Conservation (phyloP, 345 rosid species). For the Syzygium grande region DNA sequence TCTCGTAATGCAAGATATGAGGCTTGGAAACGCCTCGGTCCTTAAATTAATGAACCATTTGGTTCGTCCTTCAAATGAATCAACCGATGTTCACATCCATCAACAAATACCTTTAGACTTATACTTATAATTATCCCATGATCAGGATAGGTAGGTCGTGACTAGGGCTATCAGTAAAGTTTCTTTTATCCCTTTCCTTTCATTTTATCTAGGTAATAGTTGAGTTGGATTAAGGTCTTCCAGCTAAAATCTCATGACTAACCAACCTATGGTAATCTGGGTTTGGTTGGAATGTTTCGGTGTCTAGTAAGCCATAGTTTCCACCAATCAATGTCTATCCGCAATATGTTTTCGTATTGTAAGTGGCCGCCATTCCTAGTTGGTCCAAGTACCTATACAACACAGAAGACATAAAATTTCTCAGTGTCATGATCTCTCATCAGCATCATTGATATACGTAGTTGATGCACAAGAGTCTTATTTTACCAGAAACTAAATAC, state of each 20-base stretch:
- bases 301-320: constrained; percentile 45
- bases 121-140: too few species aligned
- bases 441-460: background rate
- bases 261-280: constrained; percentile 39
- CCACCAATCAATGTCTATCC: constrained; percentile 53
- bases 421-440: background rate
- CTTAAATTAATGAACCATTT: too few species aligned
- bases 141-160: too few species aligned
- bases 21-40: too few species aligned
- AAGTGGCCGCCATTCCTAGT: constrained; percentile 45
- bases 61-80: too few species aligned
- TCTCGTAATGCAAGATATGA: too few species aligned
- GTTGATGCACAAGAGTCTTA: background rate
- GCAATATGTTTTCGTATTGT: constrained; percentile 42
- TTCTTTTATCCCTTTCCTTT: background rate
- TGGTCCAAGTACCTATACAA: constrained; percentile 47
- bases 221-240: background rate
- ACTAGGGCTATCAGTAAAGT: background rate
- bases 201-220: background rate
- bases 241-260: background rate
- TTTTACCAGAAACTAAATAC: constrained; percentile 51
- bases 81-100: too few species aligned
- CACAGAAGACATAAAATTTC: background rate
- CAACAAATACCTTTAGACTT: too few species aligned
- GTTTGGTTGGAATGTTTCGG: constrained; percentile 31